Conservation (phyloP, 371 early-diverging fungal species). For the Thermomucor indicae-seudaticae region DNA sequence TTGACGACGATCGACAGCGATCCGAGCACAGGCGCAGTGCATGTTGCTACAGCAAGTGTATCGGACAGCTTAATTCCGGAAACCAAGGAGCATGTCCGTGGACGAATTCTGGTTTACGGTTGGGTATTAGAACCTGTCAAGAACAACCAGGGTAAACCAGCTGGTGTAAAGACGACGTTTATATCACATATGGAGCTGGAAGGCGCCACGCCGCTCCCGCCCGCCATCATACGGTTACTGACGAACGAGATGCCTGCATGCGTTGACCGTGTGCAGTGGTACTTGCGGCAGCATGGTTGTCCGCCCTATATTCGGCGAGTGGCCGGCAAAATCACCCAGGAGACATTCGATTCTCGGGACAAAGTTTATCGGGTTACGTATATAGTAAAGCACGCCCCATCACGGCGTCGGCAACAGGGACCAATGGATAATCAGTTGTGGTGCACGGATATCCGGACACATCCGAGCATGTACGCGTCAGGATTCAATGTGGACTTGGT, state of each 20-base stretch:
- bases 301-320: conserved; percentile 52
- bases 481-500: conserved; percentile 23
- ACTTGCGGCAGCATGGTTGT: conserved; percentile 44
- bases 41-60: conserved; percentile 55
- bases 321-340: conserved; percentile 32
- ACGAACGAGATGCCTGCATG: conserved; percentile 44
- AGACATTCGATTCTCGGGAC: conserved; percentile 24
- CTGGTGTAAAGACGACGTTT: conserved; percentile 45
- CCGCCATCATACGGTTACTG: conserved; percentile 42
- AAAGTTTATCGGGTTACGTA: conserved; percentile 24
- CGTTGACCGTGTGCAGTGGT: conserved; percentile 40
- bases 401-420: conserved; percentile 12
- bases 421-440: conserved; percentile 7
- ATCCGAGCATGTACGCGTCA: conserved; percentile 29
- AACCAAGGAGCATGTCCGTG: conserved; percentile 44
- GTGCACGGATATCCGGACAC: conserved; percentile 41
- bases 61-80: conserved; percentile 48
- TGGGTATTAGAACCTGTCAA: conserved; percentile 49
- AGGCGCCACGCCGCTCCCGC: conserved; percentile 40
- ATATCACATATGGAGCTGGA: conserved; percentile 57
- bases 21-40: conserved; percentile 45
- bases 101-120: conserved; percentile 44
- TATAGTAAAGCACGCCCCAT: conserved; percentile 38
- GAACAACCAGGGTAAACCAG: conserved; percentile 24
- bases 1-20: conserved; percentile 50